A percentile compares a stretch with the other conserved stretches of the same genome.
Conservation (phyloP, 805 yeast genomes). For the Lachancea meyersii region DNA sequence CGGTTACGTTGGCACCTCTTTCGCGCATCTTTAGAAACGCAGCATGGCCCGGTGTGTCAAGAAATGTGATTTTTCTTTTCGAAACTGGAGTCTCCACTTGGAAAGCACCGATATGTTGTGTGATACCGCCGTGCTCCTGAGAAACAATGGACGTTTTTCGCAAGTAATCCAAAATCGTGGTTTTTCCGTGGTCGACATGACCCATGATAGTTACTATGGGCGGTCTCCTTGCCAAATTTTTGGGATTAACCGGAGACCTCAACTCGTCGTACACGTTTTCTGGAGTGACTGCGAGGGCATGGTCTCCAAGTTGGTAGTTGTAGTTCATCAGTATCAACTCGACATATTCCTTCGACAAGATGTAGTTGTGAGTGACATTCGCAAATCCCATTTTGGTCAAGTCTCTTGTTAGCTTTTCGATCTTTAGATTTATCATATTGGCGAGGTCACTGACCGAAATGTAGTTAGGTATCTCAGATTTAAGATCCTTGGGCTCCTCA, state of each 20-base stretch:
- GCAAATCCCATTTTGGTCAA: conserved; percentile 70
- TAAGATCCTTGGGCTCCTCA: conserved; percentile 16
- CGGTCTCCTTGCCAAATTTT: conserved; percentile 58
- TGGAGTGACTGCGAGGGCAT: conserved; percentile 38
- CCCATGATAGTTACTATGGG: conserved; percentile 98
- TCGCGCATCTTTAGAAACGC: conserved; percentile 95
- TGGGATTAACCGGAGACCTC: conserved; percentile 47
- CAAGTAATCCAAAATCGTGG: conserved; percentile 82
- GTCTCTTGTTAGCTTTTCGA: conserved; percentile 50
- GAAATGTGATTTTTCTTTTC: conserved; percentile 72
- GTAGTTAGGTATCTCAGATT: conserved; percentile 57
- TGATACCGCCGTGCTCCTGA: conserved; percentile 91
- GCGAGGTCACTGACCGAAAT: conserved; percentile 77
- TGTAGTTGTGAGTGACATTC: conserved; percentile 59
- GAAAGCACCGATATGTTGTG: conserved; percentile 97
- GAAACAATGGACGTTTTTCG: conserved; percentile 79
- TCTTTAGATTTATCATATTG: conserved; percentile 58
- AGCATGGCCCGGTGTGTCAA: conserved; percentile 98
- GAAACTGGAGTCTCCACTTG: conserved; percentile 74
- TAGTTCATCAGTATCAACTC: conserved; percentile 83
- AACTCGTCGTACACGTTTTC: conserved; percentile 55
- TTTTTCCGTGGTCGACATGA: conserved; percentile 97
- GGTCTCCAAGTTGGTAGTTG: conserved; percentile 52
- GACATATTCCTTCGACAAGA: conserved; percentile 82
- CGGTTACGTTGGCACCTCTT: conserved; percentile 92